Evolutionary conservation across 2,329 filamentous ascomycete genomes (phyloP).

Genomic region (Scortechinia acanthostroma): DNA sequence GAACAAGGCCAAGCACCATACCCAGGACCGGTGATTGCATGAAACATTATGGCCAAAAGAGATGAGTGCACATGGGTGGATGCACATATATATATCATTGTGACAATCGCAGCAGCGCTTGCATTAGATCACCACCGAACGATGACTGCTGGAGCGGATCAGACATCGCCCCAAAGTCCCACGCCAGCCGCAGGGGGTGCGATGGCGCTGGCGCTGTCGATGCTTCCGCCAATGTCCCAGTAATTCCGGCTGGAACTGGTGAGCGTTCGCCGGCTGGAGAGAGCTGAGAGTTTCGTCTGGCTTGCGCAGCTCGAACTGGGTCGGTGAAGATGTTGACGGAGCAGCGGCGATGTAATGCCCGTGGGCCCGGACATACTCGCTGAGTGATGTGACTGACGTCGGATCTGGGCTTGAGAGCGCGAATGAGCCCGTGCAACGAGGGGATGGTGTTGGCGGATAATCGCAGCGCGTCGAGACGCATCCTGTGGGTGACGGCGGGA

Average conservation of each 20-base stretch:
- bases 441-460: conserved; percentile 83
- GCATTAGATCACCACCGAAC: neutral
- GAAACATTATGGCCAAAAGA: too few relatives aligned
- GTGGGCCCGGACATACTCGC: conserved; percentile 11
- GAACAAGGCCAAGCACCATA: too few relatives aligned
- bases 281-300: conserved; percentile 69
- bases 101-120: neutral
- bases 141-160: conserved; percentile 7
- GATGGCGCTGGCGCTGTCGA: conserved; percentile 69
- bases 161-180: conserved; percentile 76
- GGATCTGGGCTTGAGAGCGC: conserved; percentile 36
- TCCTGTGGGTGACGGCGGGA: conserved; percentile 49
- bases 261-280: conserved; percentile 32
- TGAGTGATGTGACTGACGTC: conserved; percentile 13
- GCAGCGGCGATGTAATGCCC: conserved; percentile 18
- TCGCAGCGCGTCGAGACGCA: conserved; percentile 68
- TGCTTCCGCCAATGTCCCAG: conserved; percentile 81
- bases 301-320: conserved; percentile 71
- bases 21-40: neutral
- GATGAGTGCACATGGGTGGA: neutral
- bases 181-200: conserved; percentile 53
- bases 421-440: conserved; percentile 60
- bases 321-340: conserved; percentile 18
- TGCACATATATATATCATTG: neutral
- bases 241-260: conserved; percentile 75